Evolutionary conservation across 495 filamentous ascomycete genomes (phyloP).

Genomic region (Bacidia gigantensis): DNA sequence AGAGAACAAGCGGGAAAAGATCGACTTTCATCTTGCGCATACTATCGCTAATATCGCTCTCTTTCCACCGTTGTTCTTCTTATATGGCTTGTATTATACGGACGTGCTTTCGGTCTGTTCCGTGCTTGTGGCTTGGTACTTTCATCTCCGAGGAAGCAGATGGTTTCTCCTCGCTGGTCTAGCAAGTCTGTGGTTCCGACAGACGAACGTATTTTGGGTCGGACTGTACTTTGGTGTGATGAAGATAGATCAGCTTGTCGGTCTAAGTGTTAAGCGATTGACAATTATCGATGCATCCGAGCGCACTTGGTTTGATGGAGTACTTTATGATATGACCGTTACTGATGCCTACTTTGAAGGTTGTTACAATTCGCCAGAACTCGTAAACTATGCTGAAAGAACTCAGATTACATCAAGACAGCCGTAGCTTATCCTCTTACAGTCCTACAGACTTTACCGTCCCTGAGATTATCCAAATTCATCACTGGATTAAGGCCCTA

Average conservation of each 20-base stretch:
- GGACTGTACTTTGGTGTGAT: slow-evolving; percentile 71
- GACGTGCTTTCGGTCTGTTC: slow-evolving; percentile 52
- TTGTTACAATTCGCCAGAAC: slow-evolving; percentile 19
- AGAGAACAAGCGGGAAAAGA: no score
- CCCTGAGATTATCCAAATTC: no score
- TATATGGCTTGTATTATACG: slow-evolving; percentile 87
- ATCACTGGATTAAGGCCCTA: slow-evolving; percentile 52
- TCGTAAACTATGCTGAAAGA: not conserved
- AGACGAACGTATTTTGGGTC: slow-evolving; percentile 97
- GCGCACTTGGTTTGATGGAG: slow-evolving; percentile 25
- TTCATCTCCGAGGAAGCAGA: slow-evolving; percentile 34
- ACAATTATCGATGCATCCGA: no score
- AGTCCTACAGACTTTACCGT: slow-evolving; percentile 37
- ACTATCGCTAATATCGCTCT: slow-evolving; percentile 67
- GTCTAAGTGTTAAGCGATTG: not conserved
- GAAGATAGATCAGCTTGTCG: slow-evolving; percentile 30
- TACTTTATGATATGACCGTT: slow-evolving; percentile 52
- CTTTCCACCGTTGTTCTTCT: slow-evolving; percentile 90
- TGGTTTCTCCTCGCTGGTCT: slow-evolving; percentile 34
- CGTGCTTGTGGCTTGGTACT: slow-evolving; percentile 52
- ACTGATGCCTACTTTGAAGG: slow-evolving; percentile 42
- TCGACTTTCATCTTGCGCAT: slow-evolving; percentile 31
- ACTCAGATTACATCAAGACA: slow-evolving; percentile 44
- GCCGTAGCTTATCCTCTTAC: slow-evolving; percentile 44
- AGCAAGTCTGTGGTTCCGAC: slow-evolving; percentile 57